These are phyloP conservation scores for Mycena floridula DNA, from an alignment of 768 basidiomycete species.

Conservation along the genomic window DNA sequence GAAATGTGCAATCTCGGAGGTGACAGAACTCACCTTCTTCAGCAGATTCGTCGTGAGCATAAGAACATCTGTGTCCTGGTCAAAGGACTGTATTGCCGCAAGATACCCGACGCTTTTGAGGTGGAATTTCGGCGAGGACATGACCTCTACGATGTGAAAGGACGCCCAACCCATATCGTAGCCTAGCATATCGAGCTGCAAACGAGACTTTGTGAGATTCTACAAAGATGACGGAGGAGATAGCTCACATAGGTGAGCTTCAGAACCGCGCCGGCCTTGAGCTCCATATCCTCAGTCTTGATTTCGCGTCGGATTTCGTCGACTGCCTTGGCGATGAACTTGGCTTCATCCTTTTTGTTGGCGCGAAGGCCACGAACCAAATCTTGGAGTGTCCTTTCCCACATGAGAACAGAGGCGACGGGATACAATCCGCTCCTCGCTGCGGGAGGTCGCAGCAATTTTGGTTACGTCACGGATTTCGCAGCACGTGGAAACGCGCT, in stretches of 20 bases:
- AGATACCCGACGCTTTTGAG: conserved; percentile 96
- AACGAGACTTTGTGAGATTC: conserved; percentile 7
- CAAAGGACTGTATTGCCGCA: conserved; percentile 86
- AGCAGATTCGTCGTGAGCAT: conserved; percentile 95
- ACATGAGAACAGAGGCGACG: conserved; percentile 73
- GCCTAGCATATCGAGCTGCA: conserved; percentile 93
- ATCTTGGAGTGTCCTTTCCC: conserved; percentile 94
- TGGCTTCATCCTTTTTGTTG: conserved; percentile 89
- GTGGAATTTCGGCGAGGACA: conserved; percentile 89
- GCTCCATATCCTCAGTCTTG: conserved; percentile 90
- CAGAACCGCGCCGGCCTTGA: conserved; percentile 91
- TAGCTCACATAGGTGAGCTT: conserved; percentile 92
- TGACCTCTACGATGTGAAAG: conserved; percentile 96
- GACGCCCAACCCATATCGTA: conserved; percentile 95
- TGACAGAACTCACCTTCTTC: conserved; percentile 66
- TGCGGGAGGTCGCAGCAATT: too few relatives aligned
- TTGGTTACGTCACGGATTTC: too few relatives aligned
- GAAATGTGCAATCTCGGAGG: background rate
- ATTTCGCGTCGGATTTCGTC: conserved; percentile 92
- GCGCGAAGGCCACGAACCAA: conserved; percentile 93
- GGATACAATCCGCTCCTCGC: too few relatives aligned
- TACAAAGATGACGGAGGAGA: background rate
- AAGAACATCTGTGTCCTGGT: conserved; percentile 91
- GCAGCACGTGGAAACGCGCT: too few relatives aligned
- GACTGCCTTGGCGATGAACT: conserved; percentile 90